These are phyloP conservation scores for Xerocomus potaroensis DNA, from an alignment of 768 basidiomycete species.

Conservation along the genomic window DNA sequence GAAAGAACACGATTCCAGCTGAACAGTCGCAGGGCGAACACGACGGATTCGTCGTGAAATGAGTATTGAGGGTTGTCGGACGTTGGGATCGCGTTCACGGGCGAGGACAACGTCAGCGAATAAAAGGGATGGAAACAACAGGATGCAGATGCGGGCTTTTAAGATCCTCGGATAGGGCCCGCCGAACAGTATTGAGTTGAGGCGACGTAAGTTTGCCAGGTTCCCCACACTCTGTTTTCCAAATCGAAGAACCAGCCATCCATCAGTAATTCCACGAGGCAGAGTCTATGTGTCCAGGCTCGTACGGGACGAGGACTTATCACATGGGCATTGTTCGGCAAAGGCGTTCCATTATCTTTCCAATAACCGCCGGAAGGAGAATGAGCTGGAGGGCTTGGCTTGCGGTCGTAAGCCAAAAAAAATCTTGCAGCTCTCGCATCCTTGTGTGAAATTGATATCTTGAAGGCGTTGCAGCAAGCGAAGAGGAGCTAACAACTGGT, in stretches of 20 bases:
- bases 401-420: neutral
- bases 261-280: slow-evolving; percentile 26
- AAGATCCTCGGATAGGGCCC: neutral
- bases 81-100: neutral
- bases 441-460: slow-evolving; percentile 1
- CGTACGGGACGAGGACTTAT: slow-evolving; percentile 1
- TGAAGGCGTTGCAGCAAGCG: slow-evolving; percentile 2
- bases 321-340: slow-evolving; percentile 5
- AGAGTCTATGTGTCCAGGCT: slow-evolving; percentile 7
- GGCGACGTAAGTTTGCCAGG: slow-evolving; percentile 13
- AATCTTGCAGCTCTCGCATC: neutral
- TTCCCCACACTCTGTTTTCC: slow-evolving; percentile 17
- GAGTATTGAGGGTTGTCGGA: neutral
- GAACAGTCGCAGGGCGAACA: neutral
- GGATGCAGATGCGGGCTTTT: slow-evolving; percentile 4
- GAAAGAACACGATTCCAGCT: neutral
- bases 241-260: slow-evolving; percentile 16
- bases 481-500: slow-evolving; percentile 2
- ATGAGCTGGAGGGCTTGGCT: no score
- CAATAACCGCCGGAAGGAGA: no score
- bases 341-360: neutral
- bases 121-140: neutral
- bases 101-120: neutral
- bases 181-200: slow-evolving; percentile 3
- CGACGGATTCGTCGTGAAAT: neutral